Percentiles rank a stretch among this genome's conserved stretches.
phyloP scores from a whole-genome alignment of 2,329 filamentous ascomycete genomes.

The Penicillium sp. region DNA sequence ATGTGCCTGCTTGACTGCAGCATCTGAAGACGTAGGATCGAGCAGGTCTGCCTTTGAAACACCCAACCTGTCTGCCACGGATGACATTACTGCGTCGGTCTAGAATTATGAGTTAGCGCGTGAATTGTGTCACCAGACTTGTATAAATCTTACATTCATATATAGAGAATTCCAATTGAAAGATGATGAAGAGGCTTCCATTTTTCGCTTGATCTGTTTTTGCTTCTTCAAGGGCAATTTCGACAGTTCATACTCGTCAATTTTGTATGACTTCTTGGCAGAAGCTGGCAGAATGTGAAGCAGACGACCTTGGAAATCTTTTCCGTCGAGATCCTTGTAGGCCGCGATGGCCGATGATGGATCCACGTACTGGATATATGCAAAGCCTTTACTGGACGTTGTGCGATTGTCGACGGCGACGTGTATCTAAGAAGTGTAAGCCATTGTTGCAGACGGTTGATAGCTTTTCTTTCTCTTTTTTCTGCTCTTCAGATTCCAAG shows the following conservation, averaged over 20 bases:
- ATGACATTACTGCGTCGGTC: slow-evolving; percentile 83
- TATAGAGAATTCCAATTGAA: slow-evolving; percentile 99
- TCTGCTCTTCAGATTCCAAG: slow-evolving; percentile 68
- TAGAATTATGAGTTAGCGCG: slow-evolving; percentile 25
- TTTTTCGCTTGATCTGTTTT: slow-evolving; percentile 79
- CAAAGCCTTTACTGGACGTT: slow-evolving; percentile 81
- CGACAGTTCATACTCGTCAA: slow-evolving; percentile 85
- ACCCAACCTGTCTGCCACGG: slow-evolving; percentile 79
- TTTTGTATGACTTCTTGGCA: slow-evolving; percentile 72
- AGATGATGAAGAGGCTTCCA: slow-evolving; percentile 68
- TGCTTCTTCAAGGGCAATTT: slow-evolving; percentile 94
- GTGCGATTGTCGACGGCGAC: slow-evolving; percentile 68
- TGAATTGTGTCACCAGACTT: neutral
- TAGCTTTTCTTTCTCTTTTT: neutral
- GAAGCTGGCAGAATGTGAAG: slow-evolving; percentile 84
- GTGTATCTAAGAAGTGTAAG: slow-evolving; percentile 64
- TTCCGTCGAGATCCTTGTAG: slow-evolving; percentile 74
- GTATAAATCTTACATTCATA: slow-evolving; percentile 66
- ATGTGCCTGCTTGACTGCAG: slow-evolving; percentile 92
- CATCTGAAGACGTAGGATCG: slow-evolving; percentile 92
- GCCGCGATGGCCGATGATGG: slow-evolving; percentile 71
- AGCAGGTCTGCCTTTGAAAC: slow-evolving; percentile 87
- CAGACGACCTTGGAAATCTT: slow-evolving; percentile 86
- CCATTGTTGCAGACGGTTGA: slow-evolving; percentile 37
- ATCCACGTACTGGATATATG: slow-evolving; percentile 75